Percentiles rank a stretch among this genome's conserved stretches.
These are phyloP conservation scores for Westerdykella ornata DNA, from an alignment of 2,329 filamentous ascomycete species.

Conservation along the genomic window DNA sequence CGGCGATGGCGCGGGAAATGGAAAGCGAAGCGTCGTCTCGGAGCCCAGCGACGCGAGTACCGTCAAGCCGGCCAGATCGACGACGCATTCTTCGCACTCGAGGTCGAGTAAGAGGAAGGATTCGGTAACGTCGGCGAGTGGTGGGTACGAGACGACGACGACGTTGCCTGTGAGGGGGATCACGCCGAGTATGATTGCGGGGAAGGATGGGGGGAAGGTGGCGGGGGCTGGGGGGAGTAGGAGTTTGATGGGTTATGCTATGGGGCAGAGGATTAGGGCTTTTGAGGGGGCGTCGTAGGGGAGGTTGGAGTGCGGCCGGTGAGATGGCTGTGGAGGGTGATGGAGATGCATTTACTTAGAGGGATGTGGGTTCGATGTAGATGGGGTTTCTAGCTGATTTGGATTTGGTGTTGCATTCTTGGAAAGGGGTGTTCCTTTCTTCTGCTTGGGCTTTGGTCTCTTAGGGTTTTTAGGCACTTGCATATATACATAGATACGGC, in stretches of 20 bases:
- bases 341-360: too few relatives aligned
- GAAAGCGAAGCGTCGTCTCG: slow-evolving; percentile 17
- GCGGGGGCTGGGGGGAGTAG: slow-evolving; percentile 31
- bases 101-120: slow-evolving; percentile 23
- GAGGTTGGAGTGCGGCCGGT: too few relatives aligned
- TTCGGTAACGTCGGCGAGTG: slow-evolving; percentile 20
- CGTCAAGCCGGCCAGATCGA: slow-evolving; percentile 16
- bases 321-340: too few relatives aligned
- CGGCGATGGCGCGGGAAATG: slow-evolving; percentile 1
- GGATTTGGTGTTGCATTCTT: too few relatives aligned
- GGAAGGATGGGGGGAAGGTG: slow-evolving; percentile 20
- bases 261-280: slow-evolving; percentile 27
- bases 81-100: slow-evolving; percentile 3
- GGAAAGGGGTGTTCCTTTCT: too few relatives aligned
- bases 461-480: too few relatives aligned
- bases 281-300: slow-evolving; percentile 15
- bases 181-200: slow-evolving; percentile 33
- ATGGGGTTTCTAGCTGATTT: too few relatives aligned
- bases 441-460: too few relatives aligned
- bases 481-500: too few relatives aligned
- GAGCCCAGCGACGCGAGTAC: slow-evolving; percentile 34
- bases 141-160: slow-evolving; percentile 32
- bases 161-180: slow-evolving; percentile 30
- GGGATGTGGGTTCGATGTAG: too few relatives aligned
- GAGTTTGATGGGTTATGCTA: slow-evolving; percentile 31